A percentile compares a stretch with the other conserved stretches of the same genome.
Conservation (phyloP, 1,139 yeast genomes). For the Yamadazyma jaroonii region DNA sequence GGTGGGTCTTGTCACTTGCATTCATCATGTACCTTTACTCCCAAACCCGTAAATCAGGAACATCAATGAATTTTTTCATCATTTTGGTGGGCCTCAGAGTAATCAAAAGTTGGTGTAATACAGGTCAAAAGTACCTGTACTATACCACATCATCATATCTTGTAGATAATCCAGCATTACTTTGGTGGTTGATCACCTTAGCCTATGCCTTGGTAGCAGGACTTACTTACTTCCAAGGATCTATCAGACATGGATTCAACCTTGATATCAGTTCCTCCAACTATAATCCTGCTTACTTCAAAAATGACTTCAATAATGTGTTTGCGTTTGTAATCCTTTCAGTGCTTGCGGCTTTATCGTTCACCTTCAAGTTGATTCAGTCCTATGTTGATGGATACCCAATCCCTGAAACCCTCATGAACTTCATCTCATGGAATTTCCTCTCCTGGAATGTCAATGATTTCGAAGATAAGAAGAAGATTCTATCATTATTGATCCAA, state of each 20-base stretch:
- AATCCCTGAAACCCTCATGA: conserved; percentile 38
- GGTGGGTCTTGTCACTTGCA: conserved; percentile 77
- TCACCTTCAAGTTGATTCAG: conserved; percentile 59
- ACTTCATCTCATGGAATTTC: conserved; percentile 30
- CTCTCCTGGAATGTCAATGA: conserved; percentile 23
- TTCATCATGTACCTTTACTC: conserved; percentile 14
- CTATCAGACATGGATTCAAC: conserved; percentile 15
- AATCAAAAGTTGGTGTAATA: conserved; percentile 82
- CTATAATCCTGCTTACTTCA: conserved; percentile 10
- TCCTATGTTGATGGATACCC: conserved; percentile 52
- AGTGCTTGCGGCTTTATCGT: conserved; percentile 35
- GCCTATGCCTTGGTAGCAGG: conserved; percentile 33
- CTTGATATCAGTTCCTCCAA: conserved; percentile 8
- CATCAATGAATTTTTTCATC: conserved; percentile 19
- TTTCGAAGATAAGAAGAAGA: conserved; percentile 19
- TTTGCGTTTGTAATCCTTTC: conserved; percentile 40
- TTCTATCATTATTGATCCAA: conserved; percentile 26
- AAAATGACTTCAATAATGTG: conserved; percentile 17
- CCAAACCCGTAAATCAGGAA: conserved; percentile 12
- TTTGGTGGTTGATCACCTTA: conserved; percentile 50
- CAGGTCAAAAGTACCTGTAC: conserved; percentile 76
- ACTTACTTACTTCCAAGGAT: conserved; percentile 28
- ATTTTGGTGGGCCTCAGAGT: conserved; percentile 50
- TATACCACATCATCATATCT: conserved; percentile 48
- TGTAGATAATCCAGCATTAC: conserved; percentile 24